Base-by-base conservation (phyloP, 75 land plant species). In the Cunninghamia lanceolata region DNA sequence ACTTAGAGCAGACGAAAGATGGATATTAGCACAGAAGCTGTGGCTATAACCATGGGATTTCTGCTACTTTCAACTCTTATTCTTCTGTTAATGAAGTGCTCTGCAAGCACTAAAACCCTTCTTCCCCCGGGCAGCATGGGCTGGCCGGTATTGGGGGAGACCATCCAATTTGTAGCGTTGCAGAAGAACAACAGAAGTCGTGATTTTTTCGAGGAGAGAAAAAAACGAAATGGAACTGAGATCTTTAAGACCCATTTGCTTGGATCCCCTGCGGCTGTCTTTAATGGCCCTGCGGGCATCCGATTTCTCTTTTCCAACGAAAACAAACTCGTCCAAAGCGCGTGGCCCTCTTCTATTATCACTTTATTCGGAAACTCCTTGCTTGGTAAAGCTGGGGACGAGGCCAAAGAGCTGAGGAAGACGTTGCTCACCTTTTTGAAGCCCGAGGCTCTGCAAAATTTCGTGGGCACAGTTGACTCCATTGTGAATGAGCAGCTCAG, bases 251-350 rank as follows among this genome's bases (percentile, higher is more conserved):
- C 90, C 6, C 46, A 81, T 46, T 34, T 94, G 3, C 70, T 92
- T 11, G 86, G 87, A 0, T 80, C 56, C 78, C 75, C 84, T 6
- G 42, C 73, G 10, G 89, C 86, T 2, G 85, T 89, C 16, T 42
- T 92, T 3, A 36, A 85, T 19, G 91, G 84, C 9, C 88, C 91
- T 19, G 88, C 38, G 2, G 94, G 94, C 19, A 94, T 92, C 85
- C 89, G 87, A 82, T 88, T 92, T 83, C 39, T 91, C 75, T 91
- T 90, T 47, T 53, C 89, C 50, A 88, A 89, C 40, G 94, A 90
- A 30, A 84, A 86, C 86, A 93, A 90, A 90, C 86, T 93, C 43
- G 91, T 93, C 43, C 34, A 78, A 32, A 84, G 63, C 19, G 84
- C 87, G 79, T 83, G 92, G 92, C 91, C 95, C 71, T 28, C 17